Conservation (phyloP, 2,329 filamentous ascomycete genomes). For the Lasiodiplodia theobromae region DNA sequence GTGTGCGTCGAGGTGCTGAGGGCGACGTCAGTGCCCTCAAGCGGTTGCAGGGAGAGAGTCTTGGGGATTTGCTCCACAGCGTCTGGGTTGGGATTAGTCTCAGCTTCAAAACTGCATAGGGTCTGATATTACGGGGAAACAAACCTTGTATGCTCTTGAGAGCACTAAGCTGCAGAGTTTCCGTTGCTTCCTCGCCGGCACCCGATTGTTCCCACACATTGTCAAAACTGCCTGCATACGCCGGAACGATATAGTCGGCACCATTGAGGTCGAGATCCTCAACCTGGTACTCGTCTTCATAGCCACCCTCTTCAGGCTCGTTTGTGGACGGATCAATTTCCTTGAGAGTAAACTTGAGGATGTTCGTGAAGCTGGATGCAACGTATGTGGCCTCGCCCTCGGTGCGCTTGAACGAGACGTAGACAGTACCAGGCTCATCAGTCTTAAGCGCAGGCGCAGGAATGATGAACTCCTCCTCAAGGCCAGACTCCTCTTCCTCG, state of each 20-base stretch:
- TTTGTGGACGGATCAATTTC: constrained; percentile 95
- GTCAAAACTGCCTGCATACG: constrained; percentile 93
- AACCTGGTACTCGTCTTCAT: constrained; percentile 88
- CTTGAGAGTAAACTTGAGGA: constrained; percentile 96
- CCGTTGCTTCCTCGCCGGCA: constrained; percentile 86
- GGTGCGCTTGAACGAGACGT: constrained; percentile 90
- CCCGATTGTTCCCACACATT: constrained; percentile 95
- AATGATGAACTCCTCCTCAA: constrained; percentile 90
- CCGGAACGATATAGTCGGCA: constrained; percentile 91
- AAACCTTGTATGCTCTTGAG: constrained; percentile 92
- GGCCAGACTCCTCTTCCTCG: constrained; percentile 74
- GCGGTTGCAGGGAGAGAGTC: constrained; percentile 85
- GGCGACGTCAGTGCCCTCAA: constrained; percentile 92
- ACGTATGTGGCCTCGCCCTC: constrained; percentile 79
- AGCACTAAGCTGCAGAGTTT: constrained; percentile 86
- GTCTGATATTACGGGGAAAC: constrained; percentile 44
- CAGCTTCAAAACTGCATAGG: neutral
- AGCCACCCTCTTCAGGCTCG: constrained; percentile 88
- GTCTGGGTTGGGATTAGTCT: constrained; percentile 60
- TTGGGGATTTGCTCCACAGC: constrained; percentile 91
- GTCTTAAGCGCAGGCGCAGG: constrained; percentile 82
- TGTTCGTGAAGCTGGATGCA: constrained; percentile 83
- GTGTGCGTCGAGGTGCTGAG: constrained; percentile 90
- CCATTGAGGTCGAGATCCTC: constrained; percentile 65
- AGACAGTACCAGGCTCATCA: constrained; percentile 90